These are phyloP conservation scores for Solanum lycopersicoides DNA, from an alignment of 257 asterid genomes.

Conservation along the genomic window DNA sequence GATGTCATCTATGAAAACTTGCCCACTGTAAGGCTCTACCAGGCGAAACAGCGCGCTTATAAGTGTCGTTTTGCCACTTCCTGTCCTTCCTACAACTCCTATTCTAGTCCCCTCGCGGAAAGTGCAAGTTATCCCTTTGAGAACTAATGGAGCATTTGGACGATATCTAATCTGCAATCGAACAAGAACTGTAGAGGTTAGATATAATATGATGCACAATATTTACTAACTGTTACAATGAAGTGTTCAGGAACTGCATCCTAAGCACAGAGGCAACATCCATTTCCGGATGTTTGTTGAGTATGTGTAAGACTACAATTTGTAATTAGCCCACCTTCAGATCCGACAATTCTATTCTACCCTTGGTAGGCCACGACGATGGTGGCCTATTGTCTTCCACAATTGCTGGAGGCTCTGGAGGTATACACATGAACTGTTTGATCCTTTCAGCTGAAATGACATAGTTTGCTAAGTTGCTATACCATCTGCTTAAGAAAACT, in stretches of 20 bases:
- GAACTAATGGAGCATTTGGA: slow-evolving; percentile 62
- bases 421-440: slow-evolving; percentile 62
- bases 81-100: slow-evolving; percentile 85
- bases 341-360: slow-evolving; percentile 48
- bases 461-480: slow-evolving; percentile 45
- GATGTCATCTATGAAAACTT: slow-evolving; percentile 41
- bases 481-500: slow-evolving; percentile 53
- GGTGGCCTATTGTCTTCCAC: slow-evolving; percentile 48
- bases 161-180: slow-evolving; percentile 53
- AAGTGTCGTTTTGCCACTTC: slow-evolving; percentile 80
- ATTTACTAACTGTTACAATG: background rate
- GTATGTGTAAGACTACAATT: background rate
- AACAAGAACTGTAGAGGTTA: background rate
- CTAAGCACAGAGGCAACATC: background rate
- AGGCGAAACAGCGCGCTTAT: slow-evolving; percentile 69
- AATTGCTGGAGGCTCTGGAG: slow-evolving; percentile 56
- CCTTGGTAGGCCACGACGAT: slow-evolving; percentile 56
- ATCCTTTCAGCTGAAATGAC: slow-evolving; percentile 69
- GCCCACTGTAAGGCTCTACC: slow-evolving; percentile 64
- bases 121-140: slow-evolving; percentile 66
- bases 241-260: background rate
- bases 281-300: background rate
- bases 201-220: background rate
- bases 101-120: slow-evolving; percentile 55
- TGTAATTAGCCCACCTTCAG: slow-evolving; percentile 31